Evolutionary conservation across 768 basidiomycete species (phyloP).

Genomic region (Leccinum variicolor): DNA sequence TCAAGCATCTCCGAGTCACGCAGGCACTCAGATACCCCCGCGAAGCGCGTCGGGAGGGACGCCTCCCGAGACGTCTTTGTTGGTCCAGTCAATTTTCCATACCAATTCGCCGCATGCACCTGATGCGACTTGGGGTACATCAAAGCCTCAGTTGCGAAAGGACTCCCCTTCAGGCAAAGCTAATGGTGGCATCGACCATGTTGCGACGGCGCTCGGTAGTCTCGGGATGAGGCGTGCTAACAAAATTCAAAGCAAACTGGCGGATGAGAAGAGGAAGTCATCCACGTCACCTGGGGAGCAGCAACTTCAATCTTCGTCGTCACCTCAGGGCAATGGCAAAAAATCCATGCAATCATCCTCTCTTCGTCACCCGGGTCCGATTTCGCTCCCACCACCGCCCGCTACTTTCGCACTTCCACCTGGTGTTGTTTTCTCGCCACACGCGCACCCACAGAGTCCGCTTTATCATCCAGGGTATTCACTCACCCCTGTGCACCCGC

Average conservation of each 20-base stretch:
- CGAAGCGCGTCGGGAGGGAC: constrained; percentile 6
- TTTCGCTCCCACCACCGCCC: constrained; percentile 64
- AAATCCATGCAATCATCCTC: constrained; percentile 25
- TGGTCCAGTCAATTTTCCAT: constrained; percentile 17
- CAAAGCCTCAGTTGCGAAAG: constrained; percentile 14
- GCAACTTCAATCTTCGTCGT: constrained; percentile 8
- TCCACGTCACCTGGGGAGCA: constrained; percentile 16
- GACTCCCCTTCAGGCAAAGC: constrained; percentile 8
- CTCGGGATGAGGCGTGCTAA: constrained; percentile 30
- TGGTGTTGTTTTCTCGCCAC: constrained; percentile 31
- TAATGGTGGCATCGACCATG: constrained; percentile 18
- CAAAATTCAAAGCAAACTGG: constrained; percentile 17
- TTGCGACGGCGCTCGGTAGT: constrained; percentile 24
- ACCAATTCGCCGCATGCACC: constrained; percentile 1
- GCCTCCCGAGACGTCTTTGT: constrained; percentile 1
- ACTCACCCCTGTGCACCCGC: constrained; percentile 26
- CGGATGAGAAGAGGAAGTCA: constrained; percentile 24
- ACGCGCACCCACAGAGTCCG: constrained; percentile 37
- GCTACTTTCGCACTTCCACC: constrained; percentile 43
- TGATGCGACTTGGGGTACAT: constrained; percentile 14
- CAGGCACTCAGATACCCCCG: constrained; percentile 1
- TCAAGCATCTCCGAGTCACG: constrained; percentile 6
- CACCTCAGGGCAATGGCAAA: constrained; percentile 12
- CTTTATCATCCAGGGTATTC: constrained; percentile 36
- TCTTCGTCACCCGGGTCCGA: constrained; percentile 66